Evolutionary conservation across 495 filamentous ascomycete genomes (phyloP).

Genomic region (Pyrenopolyporus hunteri): DNA sequence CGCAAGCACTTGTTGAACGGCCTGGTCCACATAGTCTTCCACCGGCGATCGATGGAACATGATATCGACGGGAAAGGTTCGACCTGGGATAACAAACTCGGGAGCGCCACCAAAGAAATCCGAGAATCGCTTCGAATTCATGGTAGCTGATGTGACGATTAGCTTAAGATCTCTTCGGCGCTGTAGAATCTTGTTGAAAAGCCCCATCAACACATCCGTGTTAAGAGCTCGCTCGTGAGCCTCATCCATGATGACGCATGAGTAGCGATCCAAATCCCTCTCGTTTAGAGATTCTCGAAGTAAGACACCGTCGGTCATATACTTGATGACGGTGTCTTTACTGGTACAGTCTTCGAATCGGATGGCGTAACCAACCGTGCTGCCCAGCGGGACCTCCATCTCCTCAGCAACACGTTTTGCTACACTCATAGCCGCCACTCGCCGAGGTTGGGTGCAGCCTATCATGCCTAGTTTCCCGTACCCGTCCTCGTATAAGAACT

Average conservation of each 20-base stretch:
- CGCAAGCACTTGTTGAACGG: slow-evolving; percentile 95
- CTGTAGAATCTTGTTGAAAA: slow-evolving; percentile 95
- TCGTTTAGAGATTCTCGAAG: slow-evolving; percentile 92
- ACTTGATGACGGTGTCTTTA: slow-evolving; percentile 94
- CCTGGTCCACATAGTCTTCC: slow-evolving; percentile 97
- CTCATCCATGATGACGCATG: slow-evolving; percentile 99
- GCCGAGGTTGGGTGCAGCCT: slow-evolving; percentile 91
- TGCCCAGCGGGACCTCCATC: slow-evolving; percentile 95
- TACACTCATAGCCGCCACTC: slow-evolving; percentile 98
- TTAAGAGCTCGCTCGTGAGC: slow-evolving; percentile 97
- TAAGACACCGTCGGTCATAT: slow-evolving; percentile 98
- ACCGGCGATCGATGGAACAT: slow-evolving; percentile 95
- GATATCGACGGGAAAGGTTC: slow-evolving; percentile 96
- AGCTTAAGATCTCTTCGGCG: slow-evolving; percentile 90
- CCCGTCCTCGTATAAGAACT: slow-evolving; percentile 93
- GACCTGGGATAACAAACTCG: slow-evolving; percentile 94
- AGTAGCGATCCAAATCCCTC: slow-evolving; percentile 92
- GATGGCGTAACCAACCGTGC: slow-evolving; percentile 93
- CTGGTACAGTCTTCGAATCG: slow-evolving; percentile 99
- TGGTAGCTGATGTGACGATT: slow-evolving; percentile 97
- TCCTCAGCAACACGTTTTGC: slow-evolving; percentile 98
- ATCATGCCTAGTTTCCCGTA: slow-evolving; percentile 88
- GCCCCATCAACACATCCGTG: slow-evolving; percentile 95
- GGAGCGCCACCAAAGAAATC: slow-evolving; percentile 98
- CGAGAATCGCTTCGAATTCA: slow-evolving; percentile 97